phyloP scores from a whole-genome alignment of 163 green algal species.

The Volvox carteri region DNA sequence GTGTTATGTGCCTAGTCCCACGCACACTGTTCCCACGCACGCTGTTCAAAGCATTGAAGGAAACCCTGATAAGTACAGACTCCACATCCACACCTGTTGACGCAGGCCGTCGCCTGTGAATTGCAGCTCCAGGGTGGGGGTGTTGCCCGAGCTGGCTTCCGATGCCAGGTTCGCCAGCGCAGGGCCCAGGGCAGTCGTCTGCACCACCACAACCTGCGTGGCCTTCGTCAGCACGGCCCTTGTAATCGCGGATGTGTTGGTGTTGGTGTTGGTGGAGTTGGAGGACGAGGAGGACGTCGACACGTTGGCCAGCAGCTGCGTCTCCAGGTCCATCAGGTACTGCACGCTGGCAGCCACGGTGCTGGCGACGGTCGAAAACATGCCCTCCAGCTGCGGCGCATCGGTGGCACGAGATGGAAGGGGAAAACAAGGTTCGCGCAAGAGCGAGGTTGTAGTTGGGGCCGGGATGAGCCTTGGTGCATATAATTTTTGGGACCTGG shows the following conservation, averaged over 20 bases:
- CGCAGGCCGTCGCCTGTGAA: slow-evolving; percentile 12
- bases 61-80: too few relatives aligned
- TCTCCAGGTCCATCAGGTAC: slow-evolving; percentile 8
- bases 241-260: too few relatives aligned
- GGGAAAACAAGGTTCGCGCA: too few relatives aligned
- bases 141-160: neutral
- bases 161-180: neutral
- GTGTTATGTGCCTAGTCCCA: too few relatives aligned
- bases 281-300: neutral
- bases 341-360: neutral
- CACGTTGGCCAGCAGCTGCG: neutral
- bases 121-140: neutral
- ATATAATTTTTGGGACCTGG: too few relatives aligned
- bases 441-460: too few relatives aligned
- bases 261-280: too few relatives aligned
- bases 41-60: too few relatives aligned
- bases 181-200: neutral
- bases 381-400: neutral
- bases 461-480: too few relatives aligned
- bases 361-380: neutral
- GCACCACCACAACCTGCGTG: neutral
- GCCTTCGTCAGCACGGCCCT: neutral
- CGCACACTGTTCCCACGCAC: too few relatives aligned
- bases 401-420: neutral
- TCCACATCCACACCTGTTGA: neutral